These are phyloP conservation scores for Roridomyces roridus DNA, from an alignment of 768 basidiomycete species.

Conservation along the genomic window DNA sequence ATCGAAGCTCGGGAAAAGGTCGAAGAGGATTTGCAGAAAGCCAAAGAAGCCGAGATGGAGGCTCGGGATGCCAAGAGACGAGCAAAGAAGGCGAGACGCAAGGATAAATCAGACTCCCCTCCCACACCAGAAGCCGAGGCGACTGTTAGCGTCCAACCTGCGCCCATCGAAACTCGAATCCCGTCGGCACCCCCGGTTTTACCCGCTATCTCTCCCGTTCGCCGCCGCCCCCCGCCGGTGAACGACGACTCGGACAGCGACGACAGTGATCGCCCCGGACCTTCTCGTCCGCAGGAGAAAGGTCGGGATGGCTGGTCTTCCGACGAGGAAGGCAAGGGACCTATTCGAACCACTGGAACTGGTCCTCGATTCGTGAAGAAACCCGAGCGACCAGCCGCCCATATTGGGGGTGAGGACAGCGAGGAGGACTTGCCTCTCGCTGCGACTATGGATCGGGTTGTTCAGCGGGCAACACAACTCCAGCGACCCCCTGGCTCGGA, in stretches of 20 bases:
- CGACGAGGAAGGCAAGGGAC: slow-evolving; percentile 64
- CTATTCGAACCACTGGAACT: slow-evolving; percentile 62
- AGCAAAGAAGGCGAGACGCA: slow-evolving; percentile 47
- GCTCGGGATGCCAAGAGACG: slow-evolving; percentile 53
- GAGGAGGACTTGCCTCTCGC: slow-evolving; percentile 85
- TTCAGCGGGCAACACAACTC: slow-evolving; percentile 45
- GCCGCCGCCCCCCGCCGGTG: slow-evolving; percentile 45
- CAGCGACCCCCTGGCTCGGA: slow-evolving; percentile 37
- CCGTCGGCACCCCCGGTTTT: slow-evolving; percentile 50
- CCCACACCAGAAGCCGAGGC: slow-evolving; percentile 11
- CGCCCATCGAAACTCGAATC: slow-evolving; percentile 34
- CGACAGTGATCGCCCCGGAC: slow-evolving; percentile 44
- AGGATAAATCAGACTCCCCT: slow-evolving; percentile 27
- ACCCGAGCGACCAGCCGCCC: slow-evolving; percentile 22
- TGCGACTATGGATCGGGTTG: slow-evolving; percentile 62
- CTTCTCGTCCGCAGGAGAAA: slow-evolving; percentile 15
- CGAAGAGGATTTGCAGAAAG: slow-evolving; percentile 59
- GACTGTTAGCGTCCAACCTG: slow-evolving; percentile 15
- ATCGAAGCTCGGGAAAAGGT: slow-evolving; percentile 74
- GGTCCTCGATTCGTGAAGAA: slow-evolving; percentile 58
- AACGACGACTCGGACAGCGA: slow-evolving; percentile 63
- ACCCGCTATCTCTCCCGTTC: slow-evolving; percentile 48
- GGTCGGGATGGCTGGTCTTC: slow-evolving; percentile 60
- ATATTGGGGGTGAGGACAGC: slow-evolving; percentile 55
- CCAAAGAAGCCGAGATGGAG: slow-evolving; percentile 52